Evolutionary conservation across 768 basidiomycete genomes (phyloP).

Genomic region (Amanita inopinata): DNA sequence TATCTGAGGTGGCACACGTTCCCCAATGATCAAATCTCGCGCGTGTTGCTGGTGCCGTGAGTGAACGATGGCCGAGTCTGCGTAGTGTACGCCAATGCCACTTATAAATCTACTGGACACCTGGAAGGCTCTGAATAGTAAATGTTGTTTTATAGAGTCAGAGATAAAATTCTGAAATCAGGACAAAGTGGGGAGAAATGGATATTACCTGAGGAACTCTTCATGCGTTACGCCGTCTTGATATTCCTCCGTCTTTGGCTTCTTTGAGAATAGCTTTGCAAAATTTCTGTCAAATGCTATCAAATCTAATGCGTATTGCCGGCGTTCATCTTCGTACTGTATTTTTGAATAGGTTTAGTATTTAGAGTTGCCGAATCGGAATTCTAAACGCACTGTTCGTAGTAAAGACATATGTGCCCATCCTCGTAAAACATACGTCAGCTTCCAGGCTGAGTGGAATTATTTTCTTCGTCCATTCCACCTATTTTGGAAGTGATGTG

Average conservation of each 20-base stretch:
- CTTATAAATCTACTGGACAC: constrained; percentile 46
- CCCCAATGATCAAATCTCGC: constrained; percentile 33
- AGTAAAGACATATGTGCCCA: constrained; percentile 40
- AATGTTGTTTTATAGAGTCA: neutral
- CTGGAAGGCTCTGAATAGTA: constrained; percentile 32
- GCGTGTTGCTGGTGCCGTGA: constrained; percentile 28
- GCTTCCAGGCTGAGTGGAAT: constrained; percentile 42
- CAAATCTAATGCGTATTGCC: constrained; percentile 60
- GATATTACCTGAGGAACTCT: constrained; percentile 34
- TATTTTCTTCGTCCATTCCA: neutral
- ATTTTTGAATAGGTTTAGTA: neutral
- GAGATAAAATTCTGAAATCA: neutral
- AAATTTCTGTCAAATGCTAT: constrained; percentile 64
- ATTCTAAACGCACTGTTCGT: constrained; percentile 31
- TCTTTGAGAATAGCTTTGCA: constrained; percentile 57
- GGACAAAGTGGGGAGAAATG: neutral
- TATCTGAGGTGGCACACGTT: constrained; percentile 41
- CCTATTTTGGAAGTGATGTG: neutral
- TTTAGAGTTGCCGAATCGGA: neutral
- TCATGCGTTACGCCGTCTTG: constrained; percentile 43
- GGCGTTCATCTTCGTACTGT: constrained; percentile 62
- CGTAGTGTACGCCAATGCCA: constrained; percentile 46
- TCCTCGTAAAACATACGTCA: constrained; percentile 45
- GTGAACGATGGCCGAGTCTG: constrained; percentile 34
- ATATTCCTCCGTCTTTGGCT: constrained; percentile 40